Conservation (phyloP, 1,284 basidiomycete species). For the Ceratobasidium sp. region DNA sequence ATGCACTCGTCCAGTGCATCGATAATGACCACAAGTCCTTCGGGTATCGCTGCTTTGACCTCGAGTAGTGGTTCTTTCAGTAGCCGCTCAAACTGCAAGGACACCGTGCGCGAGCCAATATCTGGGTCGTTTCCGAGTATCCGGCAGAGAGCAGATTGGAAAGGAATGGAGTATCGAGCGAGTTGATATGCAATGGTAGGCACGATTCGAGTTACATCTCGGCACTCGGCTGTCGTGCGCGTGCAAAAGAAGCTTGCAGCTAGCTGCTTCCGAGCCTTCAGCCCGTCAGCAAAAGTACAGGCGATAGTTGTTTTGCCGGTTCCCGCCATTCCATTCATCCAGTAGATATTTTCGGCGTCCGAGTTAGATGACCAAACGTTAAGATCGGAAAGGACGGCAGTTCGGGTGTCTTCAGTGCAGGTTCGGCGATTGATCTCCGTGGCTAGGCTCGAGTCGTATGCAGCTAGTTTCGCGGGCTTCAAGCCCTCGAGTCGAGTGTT, state of each 20-base stretch:
- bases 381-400: not conserved
- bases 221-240: too few species aligned
- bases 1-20: constrained; percentile 22
- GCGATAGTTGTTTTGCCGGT: constrained; percentile 17
- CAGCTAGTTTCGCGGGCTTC: not conserved
- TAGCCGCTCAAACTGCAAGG: constrained; percentile 13
- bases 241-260: constrained; percentile 13
- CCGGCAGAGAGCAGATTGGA: not conserved
- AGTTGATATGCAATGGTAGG: constrained; percentile 35
- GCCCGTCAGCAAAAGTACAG: not conserved
- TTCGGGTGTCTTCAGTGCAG: constrained; percentile 2
- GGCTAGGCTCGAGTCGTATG: not conserved
- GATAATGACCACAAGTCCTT: too few species aligned
- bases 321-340: constrained; percentile 11
- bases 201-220: not conserved
- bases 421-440: not conserved
- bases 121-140: not conserved
- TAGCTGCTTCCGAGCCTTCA: not conserved
- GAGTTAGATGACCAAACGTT: not conserved
- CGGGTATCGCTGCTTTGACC: too few species aligned
- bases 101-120: not conserved
- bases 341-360: not conserved
- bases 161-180: not conserved
- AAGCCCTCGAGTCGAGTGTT: not conserved
- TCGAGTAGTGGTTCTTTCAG: too few species aligned